These are phyloP conservation scores for Cotoneaster glaucophyllus DNA, from an alignment of 306 rosid genomes.

Conservation along the genomic window DNA sequence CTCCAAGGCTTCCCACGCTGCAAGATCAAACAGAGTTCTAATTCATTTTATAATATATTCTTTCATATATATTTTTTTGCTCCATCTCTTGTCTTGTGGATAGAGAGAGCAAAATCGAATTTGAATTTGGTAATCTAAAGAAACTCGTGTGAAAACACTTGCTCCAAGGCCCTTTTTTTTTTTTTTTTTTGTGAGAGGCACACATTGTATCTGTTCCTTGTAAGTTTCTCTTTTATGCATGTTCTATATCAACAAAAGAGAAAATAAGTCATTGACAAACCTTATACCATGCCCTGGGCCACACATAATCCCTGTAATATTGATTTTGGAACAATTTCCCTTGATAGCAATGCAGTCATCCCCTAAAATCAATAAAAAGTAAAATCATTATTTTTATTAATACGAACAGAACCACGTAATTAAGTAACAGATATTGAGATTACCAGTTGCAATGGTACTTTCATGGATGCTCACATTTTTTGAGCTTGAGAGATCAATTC, in stretches of 20 bases:
- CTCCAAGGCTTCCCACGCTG: too few relatives aligned
- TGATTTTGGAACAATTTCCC: neutral
- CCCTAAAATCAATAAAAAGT: neutral
- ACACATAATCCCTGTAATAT: neutral
- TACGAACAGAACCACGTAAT: neutral
- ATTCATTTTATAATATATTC: too few relatives aligned
- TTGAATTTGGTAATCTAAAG: too few relatives aligned
- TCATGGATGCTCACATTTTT: neutral
- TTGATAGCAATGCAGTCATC: neutral
- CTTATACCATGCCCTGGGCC: constrained; percentile 1
- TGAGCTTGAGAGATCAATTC: neutral
- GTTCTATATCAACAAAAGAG: neutral
- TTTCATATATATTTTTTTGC: too few relatives aligned
- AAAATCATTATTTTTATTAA: neutral
- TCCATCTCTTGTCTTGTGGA: too few relatives aligned
- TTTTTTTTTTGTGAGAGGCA: too few relatives aligned
- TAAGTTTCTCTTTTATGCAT: neutral
- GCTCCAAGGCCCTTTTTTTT: too few relatives aligned
- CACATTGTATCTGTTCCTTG: too few relatives aligned
- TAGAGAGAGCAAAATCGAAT: too few relatives aligned
- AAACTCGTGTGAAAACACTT: too few relatives aligned
- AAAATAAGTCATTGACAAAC: neutral
- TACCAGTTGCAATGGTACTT: neutral
- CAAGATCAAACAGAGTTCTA: too few relatives aligned
- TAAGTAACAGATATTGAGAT: neutral